Percentiles rank a stretch among this genome's conserved stretches.
Conservation (phyloP, 2,329 filamentous ascomycete genomes). For the Ceratocystiopsis minuta region DNA sequence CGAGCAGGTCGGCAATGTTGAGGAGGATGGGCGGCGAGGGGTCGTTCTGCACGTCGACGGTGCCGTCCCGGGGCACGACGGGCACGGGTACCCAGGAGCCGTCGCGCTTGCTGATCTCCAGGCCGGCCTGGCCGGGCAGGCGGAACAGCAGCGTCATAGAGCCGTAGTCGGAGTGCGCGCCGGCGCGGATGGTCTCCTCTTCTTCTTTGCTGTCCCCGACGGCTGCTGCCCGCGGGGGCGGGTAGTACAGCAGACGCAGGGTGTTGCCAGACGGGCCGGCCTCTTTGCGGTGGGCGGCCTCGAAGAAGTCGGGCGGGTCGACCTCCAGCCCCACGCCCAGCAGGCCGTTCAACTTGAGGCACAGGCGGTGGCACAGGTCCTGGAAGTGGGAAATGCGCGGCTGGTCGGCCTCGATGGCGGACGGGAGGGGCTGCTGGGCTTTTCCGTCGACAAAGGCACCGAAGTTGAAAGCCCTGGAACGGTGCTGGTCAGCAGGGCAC, state of each 20-base stretch:
- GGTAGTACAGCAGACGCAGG: conserved; percentile 58
- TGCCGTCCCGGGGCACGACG: conserved; percentile 39
- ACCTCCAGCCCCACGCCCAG: conserved; percentile 60
- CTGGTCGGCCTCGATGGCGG: conserved; percentile 40
- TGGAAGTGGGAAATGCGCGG: conserved; percentile 48
- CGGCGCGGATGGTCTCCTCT: conserved; percentile 55
- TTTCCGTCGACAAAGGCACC: conserved; percentile 53
- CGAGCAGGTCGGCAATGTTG: conserved; percentile 52
- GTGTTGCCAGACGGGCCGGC: conserved; percentile 35
- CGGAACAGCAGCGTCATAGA: conserved; percentile 66
- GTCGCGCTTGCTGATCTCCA: conserved; percentile 56
- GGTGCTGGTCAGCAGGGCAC: not conserved
- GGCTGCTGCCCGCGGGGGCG: conserved; percentile 25
- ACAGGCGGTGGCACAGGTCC: conserved; percentile 52
- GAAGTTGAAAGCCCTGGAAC: conserved; percentile 70
- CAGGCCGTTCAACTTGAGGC: conserved; percentile 52
- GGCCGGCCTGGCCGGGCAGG: conserved; percentile 62
- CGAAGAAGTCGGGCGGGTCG: conserved; percentile 34
- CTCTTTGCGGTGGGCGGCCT: conserved; percentile 27
- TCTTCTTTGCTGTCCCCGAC: conserved; percentile 19
- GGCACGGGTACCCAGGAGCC: conserved; percentile 44
- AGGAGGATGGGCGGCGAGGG: conserved; percentile 57
- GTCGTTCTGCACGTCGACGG: conserved; percentile 28
- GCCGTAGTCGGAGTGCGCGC: conserved; percentile 81
- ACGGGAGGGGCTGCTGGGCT: conserved; percentile 61